These are phyloP conservation scores for Raphanus hybrid DNA, from an alignment of 441 rosid species.

Conservation along the genomic window DNA sequence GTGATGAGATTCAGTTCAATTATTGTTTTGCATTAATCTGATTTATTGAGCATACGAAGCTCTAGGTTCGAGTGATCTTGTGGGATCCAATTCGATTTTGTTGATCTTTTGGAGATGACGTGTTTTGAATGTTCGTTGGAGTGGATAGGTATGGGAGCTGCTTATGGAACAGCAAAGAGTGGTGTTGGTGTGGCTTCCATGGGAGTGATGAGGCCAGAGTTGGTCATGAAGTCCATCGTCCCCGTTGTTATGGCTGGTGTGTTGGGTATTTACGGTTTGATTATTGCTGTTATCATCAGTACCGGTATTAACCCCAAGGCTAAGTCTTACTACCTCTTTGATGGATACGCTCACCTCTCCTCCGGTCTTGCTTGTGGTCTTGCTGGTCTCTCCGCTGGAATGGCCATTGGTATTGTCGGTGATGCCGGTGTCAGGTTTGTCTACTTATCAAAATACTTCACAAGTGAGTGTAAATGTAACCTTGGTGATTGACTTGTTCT, in stretches of 20 bases:
- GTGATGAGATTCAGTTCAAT: no score
- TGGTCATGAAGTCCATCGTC: constrained; percentile 55
- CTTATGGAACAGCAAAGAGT: constrained; percentile 44
- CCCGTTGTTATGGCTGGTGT: constrained; percentile 63
- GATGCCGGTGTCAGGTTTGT: constrained; percentile 56
- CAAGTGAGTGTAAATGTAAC: not conserved
- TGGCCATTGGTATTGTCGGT: constrained; percentile 55
- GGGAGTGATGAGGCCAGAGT: constrained; percentile 61
- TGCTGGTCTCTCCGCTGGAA: constrained; percentile 52
- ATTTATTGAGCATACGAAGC: not conserved
- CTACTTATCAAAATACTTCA: not conserved
- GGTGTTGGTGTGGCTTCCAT: constrained; percentile 52
- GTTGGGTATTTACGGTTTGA: constrained; percentile 54
- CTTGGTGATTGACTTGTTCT: no score
- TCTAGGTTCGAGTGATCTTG: not conserved
- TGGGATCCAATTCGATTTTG: constrained; percentile 10
- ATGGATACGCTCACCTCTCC: constrained; percentile 51
- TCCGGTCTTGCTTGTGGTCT: constrained; percentile 56
- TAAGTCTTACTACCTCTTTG: constrained; percentile 50
- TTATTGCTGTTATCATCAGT: constrained; percentile 55
- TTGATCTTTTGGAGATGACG: not conserved
- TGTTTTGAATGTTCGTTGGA: not conserved
- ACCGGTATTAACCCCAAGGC: constrained; percentile 55
- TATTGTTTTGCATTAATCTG: not conserved
- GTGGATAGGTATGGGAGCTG: constrained; percentile 46